These are phyloP conservation scores for Aspergillus fumigatus DNA, from an alignment of 2,329 filamentous ascomycete species.

Conservation along the genomic window DNA sequence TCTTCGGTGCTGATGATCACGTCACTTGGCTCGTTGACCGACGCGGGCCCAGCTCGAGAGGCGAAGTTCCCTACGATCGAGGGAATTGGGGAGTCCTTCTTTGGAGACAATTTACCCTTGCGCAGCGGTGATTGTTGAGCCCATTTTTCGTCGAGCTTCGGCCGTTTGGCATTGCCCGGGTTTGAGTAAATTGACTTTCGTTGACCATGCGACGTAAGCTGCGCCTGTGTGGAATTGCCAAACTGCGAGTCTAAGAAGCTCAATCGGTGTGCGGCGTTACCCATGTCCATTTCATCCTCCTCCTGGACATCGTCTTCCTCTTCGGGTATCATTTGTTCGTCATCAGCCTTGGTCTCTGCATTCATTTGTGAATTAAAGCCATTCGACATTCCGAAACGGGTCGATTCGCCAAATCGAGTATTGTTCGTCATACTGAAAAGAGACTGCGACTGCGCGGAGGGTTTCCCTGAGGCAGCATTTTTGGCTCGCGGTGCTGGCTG, in stretches of 20 bases:
- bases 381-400: constrained; percentile 17
- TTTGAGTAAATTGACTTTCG: constrained; percentile 41
- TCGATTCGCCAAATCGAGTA: constrained; percentile 22
- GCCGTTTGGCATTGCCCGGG: constrained; percentile 38
- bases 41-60: constrained; percentile 52
- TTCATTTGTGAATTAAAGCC: constrained; percentile 17
- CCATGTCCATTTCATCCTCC: constrained; percentile 27
- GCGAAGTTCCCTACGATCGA: constrained; percentile 68
- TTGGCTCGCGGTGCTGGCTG: constrained; percentile 27
- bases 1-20: constrained; percentile 73
- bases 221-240: constrained; percentile 20
- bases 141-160: constrained; percentile 40
- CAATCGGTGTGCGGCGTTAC: constrained; percentile 17
- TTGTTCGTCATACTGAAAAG: constrained; percentile 26
- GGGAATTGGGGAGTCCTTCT: constrained; percentile 60
- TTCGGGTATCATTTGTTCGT: constrained; percentile 35
- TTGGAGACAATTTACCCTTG: constrained; percentile 33
- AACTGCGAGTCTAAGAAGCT: constrained; percentile 32
- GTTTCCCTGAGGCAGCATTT: constrained; percentile 19
- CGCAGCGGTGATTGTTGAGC: constrained; percentile 28
- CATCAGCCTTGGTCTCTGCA: constrained; percentile 19
- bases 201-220: constrained; percentile 14
- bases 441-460: constrained; percentile 22
- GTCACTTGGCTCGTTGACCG: constrained; percentile 64
- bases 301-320: constrained; percentile 42